Base-by-base conservation (phyloP, 176 grass and related monocot genomes). In the Hordeum marinum region DNA sequence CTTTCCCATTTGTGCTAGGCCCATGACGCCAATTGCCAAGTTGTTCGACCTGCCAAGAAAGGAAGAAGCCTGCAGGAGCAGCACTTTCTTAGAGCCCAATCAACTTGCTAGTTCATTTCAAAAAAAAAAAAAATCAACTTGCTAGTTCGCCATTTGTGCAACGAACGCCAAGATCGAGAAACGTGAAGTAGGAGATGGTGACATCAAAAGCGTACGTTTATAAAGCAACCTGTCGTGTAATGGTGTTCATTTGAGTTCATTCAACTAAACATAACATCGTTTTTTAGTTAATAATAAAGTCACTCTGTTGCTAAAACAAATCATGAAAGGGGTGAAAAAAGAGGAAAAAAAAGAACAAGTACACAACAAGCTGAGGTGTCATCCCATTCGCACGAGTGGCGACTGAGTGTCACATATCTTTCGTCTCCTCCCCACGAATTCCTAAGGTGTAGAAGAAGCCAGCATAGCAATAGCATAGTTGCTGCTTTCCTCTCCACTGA, bases 401-500 rank as follows among this genome's bases (percentile, higher is more conserved):
- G 75, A 41, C 21, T 29, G 45, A 42, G 63, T 70, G 60, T 63
- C 63, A 71, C 42, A 72, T 35, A 39, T 76, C 50, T 45, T 60
- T 24, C 40, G 15, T 41, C n/a, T 13, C 46, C 27, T 13, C 46
- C 60, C 40, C 32, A 21, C 24, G 5, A 79, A 62, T 10, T 43
- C 9, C 26, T 72, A 39, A 82, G 69, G 82, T 85, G 34, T 63
- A 65, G 63, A 64, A 82, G 52, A 10, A 54, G 34, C 66, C 31
- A 85, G 25, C 82, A 72, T 43, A 40, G 39, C 39, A 40, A 1
- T 40, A 21, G 18, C 52, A 57, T 57, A 48, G 60, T 18, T 35
- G 15, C 24, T 65, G 18, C 32, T 32, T 31, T 89, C 10, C 43
- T 15, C 15, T 64, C 90, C 90, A 89, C 82, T 82, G 66, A 26